These are phyloP conservation scores for Nematodospora anomalae DNA, from an alignment of 1,139 yeast species.

Conservation along the genomic window DNA sequence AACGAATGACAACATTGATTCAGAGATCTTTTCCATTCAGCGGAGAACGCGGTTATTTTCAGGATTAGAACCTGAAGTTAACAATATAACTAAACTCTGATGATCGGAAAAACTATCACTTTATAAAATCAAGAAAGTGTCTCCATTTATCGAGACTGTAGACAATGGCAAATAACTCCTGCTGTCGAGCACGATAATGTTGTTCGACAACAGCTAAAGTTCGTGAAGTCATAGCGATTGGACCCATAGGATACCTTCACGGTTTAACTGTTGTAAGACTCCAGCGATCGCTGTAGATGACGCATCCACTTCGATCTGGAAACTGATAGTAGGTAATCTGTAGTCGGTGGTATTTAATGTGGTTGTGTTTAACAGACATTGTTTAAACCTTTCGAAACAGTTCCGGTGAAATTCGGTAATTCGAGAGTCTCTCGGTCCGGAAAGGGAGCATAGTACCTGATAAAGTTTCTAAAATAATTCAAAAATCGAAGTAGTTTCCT, in stretches of 20 bases:
- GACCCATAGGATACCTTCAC: not conserved
- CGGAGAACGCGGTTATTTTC: not conserved
- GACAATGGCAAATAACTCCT: conserved; percentile 1
- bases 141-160: not conserved
- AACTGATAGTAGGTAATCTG: not conserved
- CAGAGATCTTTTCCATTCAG: not conserved
- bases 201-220: not conserved
- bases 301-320: conserved; percentile 3
- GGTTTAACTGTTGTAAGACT: not conserved
- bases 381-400: not conserved
- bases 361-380: not conserved
- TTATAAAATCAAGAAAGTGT: not conserved
- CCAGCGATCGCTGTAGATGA: not conserved
- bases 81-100: not conserved
- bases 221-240: not conserved
- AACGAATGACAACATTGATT: not conserved
- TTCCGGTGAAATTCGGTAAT: conserved; percentile 1
- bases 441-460: too few species aligned
- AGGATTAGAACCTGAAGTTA: not conserved
- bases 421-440: not conserved
- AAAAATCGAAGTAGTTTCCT: not conserved
- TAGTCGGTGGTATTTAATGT: not conserved
- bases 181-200: not conserved
- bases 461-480: not conserved
- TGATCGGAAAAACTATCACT: not conserved